phyloP scores from a whole-genome alignment of 345 rosid genomes.

The Brassica nigra region DNA sequence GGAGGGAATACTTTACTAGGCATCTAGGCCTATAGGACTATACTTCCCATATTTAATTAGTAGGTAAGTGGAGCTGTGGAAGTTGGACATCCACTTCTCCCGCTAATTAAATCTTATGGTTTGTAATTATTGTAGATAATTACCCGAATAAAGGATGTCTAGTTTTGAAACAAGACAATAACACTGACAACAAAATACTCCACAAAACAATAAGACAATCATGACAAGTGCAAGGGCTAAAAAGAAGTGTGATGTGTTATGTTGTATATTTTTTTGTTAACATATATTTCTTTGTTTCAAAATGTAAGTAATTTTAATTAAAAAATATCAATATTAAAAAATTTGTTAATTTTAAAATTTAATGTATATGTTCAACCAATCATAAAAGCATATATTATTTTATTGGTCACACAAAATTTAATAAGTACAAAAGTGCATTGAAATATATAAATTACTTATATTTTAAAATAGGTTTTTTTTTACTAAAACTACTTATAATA shows the following conservation, averaged over 20 bases:
- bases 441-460: no score
- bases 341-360: no score
- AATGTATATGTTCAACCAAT: no score
- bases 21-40: background rate
- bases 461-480: no score
- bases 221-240: background rate
- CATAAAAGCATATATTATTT: no score
- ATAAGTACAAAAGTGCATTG: no score
- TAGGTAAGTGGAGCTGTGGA: slow-evolving; percentile 21
- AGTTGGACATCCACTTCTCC: slow-evolving; percentile 34
- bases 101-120: slow-evolving; percentile 18
- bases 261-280: background rate
- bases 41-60: slow-evolving; percentile 17
- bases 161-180: background rate
- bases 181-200: background rate
- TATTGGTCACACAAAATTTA: no score
- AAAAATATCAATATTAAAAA: no score
- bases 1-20: background rate
- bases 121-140: background rate
- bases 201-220: background rate
- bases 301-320: no score
- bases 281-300: background rate
- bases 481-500: no score
- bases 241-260: background rate
- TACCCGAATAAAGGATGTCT: slow-evolving; percentile 9